A percentile compares a stretch with the other conserved stretches of the same genome.
These are phyloP conservation scores for Pythium sp. DNA, from an alignment of 352 stramenopile genomes.

Conservation along the genomic window DNA sequence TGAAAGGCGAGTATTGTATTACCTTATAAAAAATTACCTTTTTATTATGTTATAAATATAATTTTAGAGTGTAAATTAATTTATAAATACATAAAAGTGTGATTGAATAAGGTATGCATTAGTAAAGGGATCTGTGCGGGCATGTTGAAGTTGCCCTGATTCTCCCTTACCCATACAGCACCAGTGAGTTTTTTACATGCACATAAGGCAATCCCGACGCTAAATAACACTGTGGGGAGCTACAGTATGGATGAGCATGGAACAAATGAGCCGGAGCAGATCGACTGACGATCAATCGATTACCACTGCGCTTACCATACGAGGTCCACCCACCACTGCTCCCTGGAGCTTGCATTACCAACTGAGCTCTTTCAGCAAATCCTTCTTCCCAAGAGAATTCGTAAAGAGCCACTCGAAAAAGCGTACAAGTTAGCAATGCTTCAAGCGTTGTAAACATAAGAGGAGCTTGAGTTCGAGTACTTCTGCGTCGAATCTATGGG, in stretches of 20 bases:
- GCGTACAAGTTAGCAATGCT: neutral
- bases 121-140: neutral
- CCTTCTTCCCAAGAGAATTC: too few relatives aligned
- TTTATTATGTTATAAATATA: neutral
- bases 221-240: neutral
- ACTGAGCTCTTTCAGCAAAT: too few relatives aligned
- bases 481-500: too few relatives aligned
- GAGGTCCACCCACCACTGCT: neutral
- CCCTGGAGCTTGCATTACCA: too few relatives aligned
- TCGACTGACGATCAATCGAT: neutral
- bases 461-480: too few relatives aligned
- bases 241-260: neutral
- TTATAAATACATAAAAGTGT: too few relatives aligned
- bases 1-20: neutral
- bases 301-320: neutral
- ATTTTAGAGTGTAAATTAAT: too few relatives aligned
- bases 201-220: neutral
- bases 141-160: neutral
- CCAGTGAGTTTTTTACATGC: neutral
- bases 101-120: neutral
- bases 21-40: neutral
- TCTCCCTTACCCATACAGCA: neutral
- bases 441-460: too few relatives aligned
- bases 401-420: too few relatives aligned
- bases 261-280: neutral